Conservation (phyloP, 345 rosid genomes). For the Gossypium herbaceum region DNA sequence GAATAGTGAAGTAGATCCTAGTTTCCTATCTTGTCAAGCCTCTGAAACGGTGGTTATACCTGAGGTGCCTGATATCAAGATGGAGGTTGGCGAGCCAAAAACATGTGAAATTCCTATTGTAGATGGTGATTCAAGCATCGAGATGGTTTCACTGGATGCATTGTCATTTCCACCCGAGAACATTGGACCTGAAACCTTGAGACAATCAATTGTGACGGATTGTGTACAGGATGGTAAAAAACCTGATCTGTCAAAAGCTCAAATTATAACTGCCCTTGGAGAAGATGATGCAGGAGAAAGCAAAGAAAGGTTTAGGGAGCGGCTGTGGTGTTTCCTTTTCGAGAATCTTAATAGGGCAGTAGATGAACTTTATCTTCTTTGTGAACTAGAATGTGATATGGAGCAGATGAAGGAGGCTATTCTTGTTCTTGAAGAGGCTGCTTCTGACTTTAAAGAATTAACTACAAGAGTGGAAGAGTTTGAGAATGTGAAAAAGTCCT, state of each 20-base stretch:
- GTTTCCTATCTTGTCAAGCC: constrained; percentile 25
- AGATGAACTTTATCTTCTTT: constrained; percentile 77
- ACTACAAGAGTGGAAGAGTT: constrained; percentile 57
- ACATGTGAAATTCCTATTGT: constrained; percentile 20
- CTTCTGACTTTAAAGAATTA: constrained; percentile 63
- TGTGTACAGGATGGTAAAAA: constrained; percentile 21
- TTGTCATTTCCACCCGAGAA: constrained; percentile 26
- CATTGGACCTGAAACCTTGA: constrained; percentile 25
- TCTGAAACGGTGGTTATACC: constrained; percentile 17
- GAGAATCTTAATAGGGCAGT: constrained; percentile 81
- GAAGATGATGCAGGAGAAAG: constrained; percentile 56
- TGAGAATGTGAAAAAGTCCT: constrained; percentile 49
- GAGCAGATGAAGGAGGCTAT: constrained; percentile 79
- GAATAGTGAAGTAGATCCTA: constrained; percentile 20
- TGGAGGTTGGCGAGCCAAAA: constrained; percentile 24
- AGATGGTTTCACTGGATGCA: constrained; percentile 18
- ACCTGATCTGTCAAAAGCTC: constrained; percentile 25
- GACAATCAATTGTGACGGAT: constrained; percentile 14
- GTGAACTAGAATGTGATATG: constrained; percentile 66
- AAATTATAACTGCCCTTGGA: constrained; percentile 26
- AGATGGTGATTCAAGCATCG: constrained; percentile 17
- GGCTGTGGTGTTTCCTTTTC: constrained; percentile 78
- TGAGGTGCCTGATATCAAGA: constrained; percentile 23
- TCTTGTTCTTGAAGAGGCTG: constrained; percentile 74
- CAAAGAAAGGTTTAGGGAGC: constrained; percentile 74